A percentile compares a stretch with the other conserved stretches of the same genome.
Conservation (phyloP, 176 grass and related monocot genomes). For the Miscanthus lutarioriparius region DNA sequence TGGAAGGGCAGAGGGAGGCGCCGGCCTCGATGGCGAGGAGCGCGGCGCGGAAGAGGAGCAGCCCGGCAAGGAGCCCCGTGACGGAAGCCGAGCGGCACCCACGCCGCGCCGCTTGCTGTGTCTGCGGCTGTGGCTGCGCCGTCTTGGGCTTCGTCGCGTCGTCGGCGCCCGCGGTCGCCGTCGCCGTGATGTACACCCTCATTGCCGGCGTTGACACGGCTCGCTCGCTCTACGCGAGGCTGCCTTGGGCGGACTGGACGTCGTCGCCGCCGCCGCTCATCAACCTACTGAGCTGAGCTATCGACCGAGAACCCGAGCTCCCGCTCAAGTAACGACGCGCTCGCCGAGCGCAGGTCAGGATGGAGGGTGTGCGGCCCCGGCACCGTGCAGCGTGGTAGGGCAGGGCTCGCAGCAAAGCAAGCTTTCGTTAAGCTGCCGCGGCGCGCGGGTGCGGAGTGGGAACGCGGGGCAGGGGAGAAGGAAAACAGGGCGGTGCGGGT, state of each 20-base stretch:
- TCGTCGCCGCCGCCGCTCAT: constrained; percentile 11
- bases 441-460: neutral
- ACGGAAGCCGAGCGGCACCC: constrained; percentile 50
- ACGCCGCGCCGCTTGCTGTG: constrained; percentile 34
- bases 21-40: constrained; percentile 83
- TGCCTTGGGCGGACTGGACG: neutral
- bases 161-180: neutral
- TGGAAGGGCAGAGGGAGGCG: constrained; percentile 68
- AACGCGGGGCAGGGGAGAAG: neutral
- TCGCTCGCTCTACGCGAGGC: neutral
- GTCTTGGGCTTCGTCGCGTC: constrained; percentile 35
- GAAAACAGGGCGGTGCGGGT: neutral
- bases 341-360: neutral
- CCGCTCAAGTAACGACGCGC: neutral
- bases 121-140: neutral
- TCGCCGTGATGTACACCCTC: constrained; percentile 57
- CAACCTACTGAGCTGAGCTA: neutral
- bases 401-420: neutral
- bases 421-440: neutral
- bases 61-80: constrained; percentile 60
- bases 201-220: constrained; percentile 5
- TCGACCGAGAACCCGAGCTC: neutral
- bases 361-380: neutral
- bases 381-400: neutral
- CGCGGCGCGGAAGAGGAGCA: constrained; percentile 75